Base-by-base conservation (phyloP, 371 early-diverging fungal genomes). In the Zopfochytrium polystomum region DNA sequence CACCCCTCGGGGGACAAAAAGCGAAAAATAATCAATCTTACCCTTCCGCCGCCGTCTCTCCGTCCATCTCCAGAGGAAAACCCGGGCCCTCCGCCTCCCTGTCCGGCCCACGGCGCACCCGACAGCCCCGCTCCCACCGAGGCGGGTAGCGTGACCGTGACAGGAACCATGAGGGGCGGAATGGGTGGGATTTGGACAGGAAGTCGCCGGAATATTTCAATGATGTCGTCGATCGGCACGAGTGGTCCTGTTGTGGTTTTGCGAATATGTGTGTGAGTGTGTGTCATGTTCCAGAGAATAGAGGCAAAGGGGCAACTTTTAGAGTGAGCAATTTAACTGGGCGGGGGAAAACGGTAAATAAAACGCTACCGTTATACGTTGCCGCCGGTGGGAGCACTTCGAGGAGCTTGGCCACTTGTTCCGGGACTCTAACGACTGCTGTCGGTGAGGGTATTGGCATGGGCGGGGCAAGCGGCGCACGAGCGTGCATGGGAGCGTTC, bases 191-290 rank as follows among this genome's bases (percentile, higher is more conserved):
- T 6, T 13, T 63, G 68, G 0, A 67, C 13, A 3, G 50, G 68
- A 4, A 59, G 18, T 26, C 52, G 50, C 2, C 7, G 9, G 48
- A 70, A 23, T 13, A 52, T 20, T 15, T 70, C 64, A 9, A 70
- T 6, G 13, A 70, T 42, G 15, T 60, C 70, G 30, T 60, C 46
- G 13, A 66, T 32, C 11, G 59, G 59, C 13, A 70, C 38, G 15
- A 56, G 31, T 7, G 69, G 69, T 20, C 65, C 69, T 69, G 42
- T 33, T n/a, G n/a, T n/a, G n/a, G n/a, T n/a, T n/a, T n/a, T n/a
- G n/a, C n/a, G n/a, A n/a, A n/a, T n/a, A n/a, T n/a, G n/a, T n/a
- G n/a, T n/a, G n/a, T n/a, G n/a, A n/a, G n/a, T n/a, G n/a, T n/a
- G n/a, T n/a, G n/a, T n/a, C n/a, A n/a, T n/a, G n/a, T n/a, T n/a